phyloP scores from a whole-genome alignment of 345 rosid species.

The Pistacia vera region DNA sequence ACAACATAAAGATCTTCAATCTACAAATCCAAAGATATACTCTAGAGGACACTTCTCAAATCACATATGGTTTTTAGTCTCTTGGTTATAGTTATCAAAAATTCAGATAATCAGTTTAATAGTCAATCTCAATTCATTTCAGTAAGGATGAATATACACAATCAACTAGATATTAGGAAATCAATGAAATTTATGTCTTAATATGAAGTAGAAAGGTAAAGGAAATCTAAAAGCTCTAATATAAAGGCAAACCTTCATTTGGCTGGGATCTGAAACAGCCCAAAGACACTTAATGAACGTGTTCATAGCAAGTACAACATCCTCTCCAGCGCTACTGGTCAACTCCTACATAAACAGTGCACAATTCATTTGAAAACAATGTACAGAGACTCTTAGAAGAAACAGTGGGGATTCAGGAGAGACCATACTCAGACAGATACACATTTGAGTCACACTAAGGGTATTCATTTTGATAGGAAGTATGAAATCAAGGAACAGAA shows the following conservation, averaged over 20 bases:
- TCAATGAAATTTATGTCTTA: background rate
- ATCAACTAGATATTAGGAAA: background rate
- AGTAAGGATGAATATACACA: background rate
- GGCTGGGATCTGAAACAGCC: conserved; percentile 73
- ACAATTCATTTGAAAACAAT: conserved; percentile 7
- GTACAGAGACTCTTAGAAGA: background rate
- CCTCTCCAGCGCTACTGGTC: too few species aligned
- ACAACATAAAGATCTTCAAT: too few species aligned
- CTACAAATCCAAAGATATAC: too few species aligned
- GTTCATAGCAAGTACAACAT: conserved; percentile 90
- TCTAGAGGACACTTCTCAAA: too few species aligned
- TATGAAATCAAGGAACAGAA: too few species aligned
- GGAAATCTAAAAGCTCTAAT: conserved; percentile 1
- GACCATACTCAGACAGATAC: background rate
- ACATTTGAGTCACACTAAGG: too few species aligned
- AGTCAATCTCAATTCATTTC: background rate
- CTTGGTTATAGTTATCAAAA: too few species aligned
- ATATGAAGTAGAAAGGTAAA: background rate
- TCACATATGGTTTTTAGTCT: background rate
- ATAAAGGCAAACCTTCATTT: conserved; percentile 13
- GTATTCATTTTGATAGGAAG: too few species aligned
- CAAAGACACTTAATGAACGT: conserved; percentile 89
- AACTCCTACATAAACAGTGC: too few species aligned
- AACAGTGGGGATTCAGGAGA: conserved; percentile 2
- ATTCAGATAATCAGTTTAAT: background rate